A percentile compares a stretch with the other conserved stretches of the same genome.
Evolutionary conservation across 129 eudicot genomes (phyloP).

Genomic region (Heracleum sosnowskyi): DNA sequence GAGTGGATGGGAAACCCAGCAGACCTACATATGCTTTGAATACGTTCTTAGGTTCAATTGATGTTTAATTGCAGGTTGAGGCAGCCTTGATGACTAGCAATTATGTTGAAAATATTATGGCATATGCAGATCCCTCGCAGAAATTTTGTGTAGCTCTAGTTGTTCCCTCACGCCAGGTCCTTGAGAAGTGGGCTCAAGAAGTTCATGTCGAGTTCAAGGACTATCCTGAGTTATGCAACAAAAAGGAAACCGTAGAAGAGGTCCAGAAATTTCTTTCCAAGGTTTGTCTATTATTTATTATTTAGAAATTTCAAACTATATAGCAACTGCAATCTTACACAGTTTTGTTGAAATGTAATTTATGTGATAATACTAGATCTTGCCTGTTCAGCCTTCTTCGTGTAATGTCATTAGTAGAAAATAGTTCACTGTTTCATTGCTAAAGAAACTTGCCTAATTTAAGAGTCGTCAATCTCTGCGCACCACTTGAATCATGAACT

Average conservation of each 20-base stretch:
- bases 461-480: background rate
- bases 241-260: conserved; percentile 52
- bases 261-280: conserved; percentile 68
- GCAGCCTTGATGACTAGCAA: conserved; percentile 77
- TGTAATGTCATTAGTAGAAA: background rate
- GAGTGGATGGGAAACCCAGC: background rate
- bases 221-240: conserved; percentile 65
- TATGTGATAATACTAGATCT: background rate
- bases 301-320: background rate
- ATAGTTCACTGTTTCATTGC: background rate
- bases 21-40: background rate
- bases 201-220: conserved; percentile 42
- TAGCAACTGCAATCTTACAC: conserved; percentile 1
- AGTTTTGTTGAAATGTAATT: background rate
- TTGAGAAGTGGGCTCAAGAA: conserved; percentile 77
- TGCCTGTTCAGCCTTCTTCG: background rate
- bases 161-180: conserved; percentile 63
- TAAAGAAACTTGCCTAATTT: background rate
- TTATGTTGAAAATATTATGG: conserved; percentile 72
- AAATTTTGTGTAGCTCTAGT: conserved; percentile 71
- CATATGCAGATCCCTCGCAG: conserved; percentile 87
- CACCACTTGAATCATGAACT: background rate
- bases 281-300: conserved; percentile 34
- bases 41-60: conserved; percentile 1
- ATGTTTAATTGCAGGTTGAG: conserved; percentile 56